Percentiles rank a stretch among this genome's conserved stretches.
phyloP scores from a whole-genome alignment of 176 grass and related monocot genomes.

The Eremochloa ophiuroides region DNA sequence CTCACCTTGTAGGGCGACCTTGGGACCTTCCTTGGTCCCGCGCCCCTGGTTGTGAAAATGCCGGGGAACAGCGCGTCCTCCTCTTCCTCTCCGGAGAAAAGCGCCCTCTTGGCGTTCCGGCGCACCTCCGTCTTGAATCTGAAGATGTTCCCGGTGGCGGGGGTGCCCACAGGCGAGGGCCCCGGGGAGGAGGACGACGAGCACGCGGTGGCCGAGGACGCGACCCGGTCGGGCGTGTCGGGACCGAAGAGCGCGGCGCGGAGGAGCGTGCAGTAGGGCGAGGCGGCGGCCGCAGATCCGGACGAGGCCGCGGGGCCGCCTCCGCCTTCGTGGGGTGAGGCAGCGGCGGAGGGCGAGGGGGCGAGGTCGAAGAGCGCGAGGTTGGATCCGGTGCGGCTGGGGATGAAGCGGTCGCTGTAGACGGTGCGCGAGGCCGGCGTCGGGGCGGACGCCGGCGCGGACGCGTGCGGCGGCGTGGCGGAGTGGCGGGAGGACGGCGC shows the following conservation, averaged over 20 bases:
- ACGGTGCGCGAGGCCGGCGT: conserved; percentile 51
- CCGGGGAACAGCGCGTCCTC: conserved; percentile 61
- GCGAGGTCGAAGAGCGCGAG: conserved; percentile 70
- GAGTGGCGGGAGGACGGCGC: not conserved
- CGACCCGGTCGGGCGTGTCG: conserved; percentile 44
- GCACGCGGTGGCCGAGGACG: conserved; percentile 62
- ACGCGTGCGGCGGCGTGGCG: conserved; percentile 31
- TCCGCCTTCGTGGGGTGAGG: not conserved
- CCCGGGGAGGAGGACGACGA: conserved; percentile 45
- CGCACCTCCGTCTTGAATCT: conserved; percentile 89
- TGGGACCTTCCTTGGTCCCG: conserved; percentile 67
- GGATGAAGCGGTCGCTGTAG: conserved; percentile 89
- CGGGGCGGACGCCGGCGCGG: conserved; percentile 17
- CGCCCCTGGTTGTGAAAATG: conserved; percentile 34
- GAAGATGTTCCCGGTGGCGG: conserved; percentile 72
- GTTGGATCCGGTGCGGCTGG: conserved; percentile 81
- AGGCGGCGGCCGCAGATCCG: conserved; percentile 35
- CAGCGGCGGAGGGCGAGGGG: not conserved
- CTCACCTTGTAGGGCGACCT: conserved; percentile 83
- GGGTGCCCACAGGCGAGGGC: conserved; percentile 40
- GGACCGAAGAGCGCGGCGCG: conserved; percentile 75
- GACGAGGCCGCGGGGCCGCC: conserved; percentile 12
- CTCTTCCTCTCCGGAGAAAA: conserved; percentile 44
- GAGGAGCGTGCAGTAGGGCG: conserved; percentile 80
- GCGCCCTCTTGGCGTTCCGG: conserved; percentile 43